A percentile compares a stretch with the other conserved stretches of the same genome.
Evolutionary conservation across 225 moss, liverwort and hornwort species (phyloP).

Genomic region (Lunularia cruciata): DNA sequence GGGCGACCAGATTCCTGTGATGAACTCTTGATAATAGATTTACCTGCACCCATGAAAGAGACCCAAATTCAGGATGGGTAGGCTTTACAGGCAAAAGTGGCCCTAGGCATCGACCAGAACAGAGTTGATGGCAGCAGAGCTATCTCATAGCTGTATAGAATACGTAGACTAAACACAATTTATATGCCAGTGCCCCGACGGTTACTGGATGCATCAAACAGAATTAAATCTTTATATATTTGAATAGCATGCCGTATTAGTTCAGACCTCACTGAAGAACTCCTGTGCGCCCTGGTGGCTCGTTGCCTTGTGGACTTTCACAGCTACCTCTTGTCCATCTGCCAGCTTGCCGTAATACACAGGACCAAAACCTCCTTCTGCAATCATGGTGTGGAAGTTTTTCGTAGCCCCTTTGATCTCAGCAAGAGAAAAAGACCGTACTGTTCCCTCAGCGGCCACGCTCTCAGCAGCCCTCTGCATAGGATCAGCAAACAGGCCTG

Average conservation of each 20-base stretch:
- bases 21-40: conserved; percentile 61
- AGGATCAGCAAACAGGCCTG: neutral
- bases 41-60: conserved; percentile 38
- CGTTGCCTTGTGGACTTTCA: conserved; percentile 50
- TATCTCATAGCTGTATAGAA: too few relatives aligned
- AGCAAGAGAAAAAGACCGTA: conserved; percentile 21
- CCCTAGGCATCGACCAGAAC: too few relatives aligned
- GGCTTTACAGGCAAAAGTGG: too few relatives aligned
- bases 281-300: conserved; percentile 43
- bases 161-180: neutral
- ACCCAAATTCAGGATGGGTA: neutral
- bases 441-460: too few relatives aligned
- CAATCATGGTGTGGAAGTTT: conserved; percentile 40
- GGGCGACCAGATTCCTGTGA: conserved; percentile 63
- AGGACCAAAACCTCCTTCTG: conserved; percentile 49
- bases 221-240: too few relatives aligned
- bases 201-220: too few relatives aligned
- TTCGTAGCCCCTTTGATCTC: conserved; percentile 39
- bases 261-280: conserved; percentile 55
- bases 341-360: conserved; percentile 54
- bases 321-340: conserved; percentile 56
- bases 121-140: too few relatives aligned
- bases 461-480: neutral
- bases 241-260: too few relatives aligned
- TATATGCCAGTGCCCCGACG: neutral